A percentile compares a stretch with the other conserved stretches of the same genome.
phyloP scores from a whole-genome alignment of 768 basidiomycete species.

The Russula compacta region DNA sequence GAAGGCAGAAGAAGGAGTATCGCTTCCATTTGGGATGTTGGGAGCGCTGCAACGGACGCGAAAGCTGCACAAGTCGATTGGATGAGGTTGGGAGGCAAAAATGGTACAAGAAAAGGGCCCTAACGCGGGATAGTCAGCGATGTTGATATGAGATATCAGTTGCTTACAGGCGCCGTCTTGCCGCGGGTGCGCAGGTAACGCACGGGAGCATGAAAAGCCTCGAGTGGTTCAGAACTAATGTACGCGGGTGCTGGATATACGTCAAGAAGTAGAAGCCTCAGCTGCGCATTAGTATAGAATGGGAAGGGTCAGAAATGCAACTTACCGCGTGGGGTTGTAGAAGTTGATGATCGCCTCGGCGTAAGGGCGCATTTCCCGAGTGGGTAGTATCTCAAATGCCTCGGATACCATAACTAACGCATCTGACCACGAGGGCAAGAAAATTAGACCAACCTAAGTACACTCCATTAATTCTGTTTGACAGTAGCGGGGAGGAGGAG shows the following conservation, averaged over 20 bases:
- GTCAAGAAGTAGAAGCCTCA: slow-evolving; percentile 22
- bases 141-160: not conserved
- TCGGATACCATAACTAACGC: slow-evolving; percentile 20
- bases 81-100: slow-evolving; percentile 23
- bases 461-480: not conserved
- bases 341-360: slow-evolving; percentile 18
- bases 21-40: slow-evolving; percentile 6
- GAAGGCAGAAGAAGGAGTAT: slow-evolving; percentile 20
- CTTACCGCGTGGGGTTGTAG: slow-evolving; percentile 19
- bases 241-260: slow-evolving; percentile 20
- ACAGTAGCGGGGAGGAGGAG: not conserved
- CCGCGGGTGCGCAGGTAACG: slow-evolving; percentile 21
- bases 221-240: slow-evolving; percentile 15
- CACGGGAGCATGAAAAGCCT: slow-evolving; percentile 18
- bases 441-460: slow-evolving; percentile 19
- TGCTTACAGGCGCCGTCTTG: slow-evolving; percentile 7
- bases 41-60: slow-evolving; percentile 16
- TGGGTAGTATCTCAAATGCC: slow-evolving; percentile 14
- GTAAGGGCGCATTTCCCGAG: slow-evolving; percentile 23
- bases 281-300: not conserved
- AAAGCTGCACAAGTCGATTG: slow-evolving; percentile 23
- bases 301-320: not conserved
- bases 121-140: not conserved
- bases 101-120: slow-evolving; percentile 8
- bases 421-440: slow-evolving; percentile 19